phyloP scores from a whole-genome alignment of 495 filamentous ascomycete species.

The Lophiostoma macrostomum region DNA sequence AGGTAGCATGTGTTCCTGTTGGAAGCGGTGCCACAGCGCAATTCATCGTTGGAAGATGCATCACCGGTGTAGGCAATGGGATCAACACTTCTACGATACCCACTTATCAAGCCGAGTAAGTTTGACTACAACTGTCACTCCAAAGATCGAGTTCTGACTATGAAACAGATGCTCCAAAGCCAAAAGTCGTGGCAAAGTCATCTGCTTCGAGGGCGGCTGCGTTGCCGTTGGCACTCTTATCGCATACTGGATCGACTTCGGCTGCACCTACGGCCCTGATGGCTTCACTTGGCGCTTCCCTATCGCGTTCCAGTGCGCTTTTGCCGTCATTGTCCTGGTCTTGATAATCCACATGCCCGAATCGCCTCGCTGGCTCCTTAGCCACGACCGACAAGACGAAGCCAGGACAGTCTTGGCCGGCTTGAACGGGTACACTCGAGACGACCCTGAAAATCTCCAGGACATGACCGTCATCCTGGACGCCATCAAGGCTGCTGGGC shows the following conservation, averaged over 20 bases:
- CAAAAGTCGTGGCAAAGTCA: conserved; percentile 73
- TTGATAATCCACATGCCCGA: conserved; percentile 68
- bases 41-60: conserved; percentile 68
- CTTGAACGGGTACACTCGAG: conserved; percentile 26
- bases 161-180: conserved; percentile 68
- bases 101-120: conserved; percentile 78
- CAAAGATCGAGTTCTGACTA: too few species aligned
- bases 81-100: conserved; percentile 73
- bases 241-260: conserved; percentile 83
- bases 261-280: conserved; percentile 54
- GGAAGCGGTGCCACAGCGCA: conserved; percentile 56
- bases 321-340: conserved; percentile 61
- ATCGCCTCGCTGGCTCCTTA: conserved; percentile 72
- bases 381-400: conserved; percentile 71
- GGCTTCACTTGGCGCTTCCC: conserved; percentile 63
- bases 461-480: conserved; percentile 63
- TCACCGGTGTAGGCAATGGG: conserved; percentile 72
- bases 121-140: too few species aligned
- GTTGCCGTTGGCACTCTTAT: conserved; percentile 77
- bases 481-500: conserved; percentile 60
- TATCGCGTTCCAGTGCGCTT: conserved; percentile 69
- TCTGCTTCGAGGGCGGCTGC: conserved; percentile 78
- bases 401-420: conserved; percentile 50
- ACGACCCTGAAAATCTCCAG: conserved; percentile 56
- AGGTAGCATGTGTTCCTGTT: too few species aligned